Percentiles rank a stretch among this genome's conserved stretches.
phyloP scores from a whole-genome alignment of 1,139 yeast species.

The Yarrowia galli region DNA sequence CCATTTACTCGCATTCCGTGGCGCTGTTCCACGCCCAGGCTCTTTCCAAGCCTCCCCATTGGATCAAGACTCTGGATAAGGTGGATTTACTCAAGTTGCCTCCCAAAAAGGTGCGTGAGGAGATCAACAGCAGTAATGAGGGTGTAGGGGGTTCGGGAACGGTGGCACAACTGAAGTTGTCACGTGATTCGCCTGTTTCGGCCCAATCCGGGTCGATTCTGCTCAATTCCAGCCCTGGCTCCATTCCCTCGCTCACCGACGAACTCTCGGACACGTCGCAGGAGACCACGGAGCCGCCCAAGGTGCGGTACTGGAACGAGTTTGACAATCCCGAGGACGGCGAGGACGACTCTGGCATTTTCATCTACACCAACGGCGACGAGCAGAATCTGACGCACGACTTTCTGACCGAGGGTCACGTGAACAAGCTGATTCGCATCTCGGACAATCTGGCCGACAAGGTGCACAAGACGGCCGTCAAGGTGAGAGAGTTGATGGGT shows the following conservation, averaged over 20 bases:
- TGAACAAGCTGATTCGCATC: conserved; percentile 49
- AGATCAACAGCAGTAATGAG: neutral
- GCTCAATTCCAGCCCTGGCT: conserved; percentile 32
- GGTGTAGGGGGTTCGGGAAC: neutral
- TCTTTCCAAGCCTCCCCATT: conserved; percentile 48
- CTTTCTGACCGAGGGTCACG: conserved; percentile 50
- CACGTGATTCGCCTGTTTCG: neutral
- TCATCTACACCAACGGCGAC: conserved; percentile 50
- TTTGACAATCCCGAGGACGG: conserved; percentile 68
- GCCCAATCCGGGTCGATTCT: conserved; percentile 37
- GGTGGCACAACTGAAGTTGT: conserved; percentile 3
- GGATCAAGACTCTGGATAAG: conserved; percentile 50
- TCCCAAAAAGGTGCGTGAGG: conserved; percentile 27
- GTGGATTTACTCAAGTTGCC: conserved; percentile 48
- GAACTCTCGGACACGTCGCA: conserved; percentile 28
- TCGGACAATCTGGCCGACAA: conserved; percentile 44
- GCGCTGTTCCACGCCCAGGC: conserved; percentile 48
- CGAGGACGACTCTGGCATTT: conserved; percentile 50
- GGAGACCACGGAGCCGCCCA: conserved; percentile 47
- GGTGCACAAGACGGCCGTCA: conserved; percentile 39
- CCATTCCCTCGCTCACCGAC: conserved; percentile 28
- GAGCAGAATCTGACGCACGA: conserved; percentile 45
- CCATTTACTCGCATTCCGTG: conserved; percentile 51
- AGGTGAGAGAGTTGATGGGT: conserved; percentile 24
- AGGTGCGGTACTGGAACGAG: conserved; percentile 71